These are phyloP conservation scores for Ceratobasidium sp. DNA, from an alignment of 1,284 basidiomycete species.

Conservation along the genomic window DNA sequence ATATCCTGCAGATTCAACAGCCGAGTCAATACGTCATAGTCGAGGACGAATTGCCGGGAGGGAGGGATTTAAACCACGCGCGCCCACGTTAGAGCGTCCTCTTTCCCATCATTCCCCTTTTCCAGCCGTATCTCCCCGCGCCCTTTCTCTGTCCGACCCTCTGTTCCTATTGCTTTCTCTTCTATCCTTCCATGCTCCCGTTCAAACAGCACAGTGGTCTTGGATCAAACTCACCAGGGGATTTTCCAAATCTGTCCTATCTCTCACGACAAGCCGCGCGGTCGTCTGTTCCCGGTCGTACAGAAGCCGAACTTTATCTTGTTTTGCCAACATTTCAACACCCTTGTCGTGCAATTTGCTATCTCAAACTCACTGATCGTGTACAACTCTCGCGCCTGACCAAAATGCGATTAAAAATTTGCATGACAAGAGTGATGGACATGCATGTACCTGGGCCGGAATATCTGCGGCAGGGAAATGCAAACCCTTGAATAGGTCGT, in stretches of 20 bases:
- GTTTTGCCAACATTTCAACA: neutral
- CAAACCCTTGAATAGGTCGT: constrained; percentile 78
- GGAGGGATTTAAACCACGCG: neutral
- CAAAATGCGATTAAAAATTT: no score
- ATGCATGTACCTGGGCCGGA: constrained; percentile 60
- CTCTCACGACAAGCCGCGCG: constrained; percentile 76
- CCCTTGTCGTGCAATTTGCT: neutral
- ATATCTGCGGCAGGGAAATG: constrained; percentile 70
- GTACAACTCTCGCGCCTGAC: constrained; percentile 61
- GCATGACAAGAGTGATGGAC: no score
- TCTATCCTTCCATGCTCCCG: no score
- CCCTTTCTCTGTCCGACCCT: no score
- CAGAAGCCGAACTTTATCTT: constrained; percentile 83
- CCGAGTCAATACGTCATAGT: constrained; percentile 39
- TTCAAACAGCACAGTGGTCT: no score
- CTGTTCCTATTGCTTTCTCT: no score
- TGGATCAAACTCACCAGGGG: constrained; percentile 62
- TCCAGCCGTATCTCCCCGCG: no score
- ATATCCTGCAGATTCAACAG: constrained; percentile 64
- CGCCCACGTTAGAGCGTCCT: neutral
- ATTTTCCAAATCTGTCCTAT: constrained; percentile 68
- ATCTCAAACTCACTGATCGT: constrained; percentile 52
- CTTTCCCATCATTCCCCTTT: no score
- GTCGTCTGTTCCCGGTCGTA: constrained; percentile 83
- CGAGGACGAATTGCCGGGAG: neutral